phyloP scores from a whole-genome alignment of 768 basidiomycete species.

The Amanita jacksonii region DNA sequence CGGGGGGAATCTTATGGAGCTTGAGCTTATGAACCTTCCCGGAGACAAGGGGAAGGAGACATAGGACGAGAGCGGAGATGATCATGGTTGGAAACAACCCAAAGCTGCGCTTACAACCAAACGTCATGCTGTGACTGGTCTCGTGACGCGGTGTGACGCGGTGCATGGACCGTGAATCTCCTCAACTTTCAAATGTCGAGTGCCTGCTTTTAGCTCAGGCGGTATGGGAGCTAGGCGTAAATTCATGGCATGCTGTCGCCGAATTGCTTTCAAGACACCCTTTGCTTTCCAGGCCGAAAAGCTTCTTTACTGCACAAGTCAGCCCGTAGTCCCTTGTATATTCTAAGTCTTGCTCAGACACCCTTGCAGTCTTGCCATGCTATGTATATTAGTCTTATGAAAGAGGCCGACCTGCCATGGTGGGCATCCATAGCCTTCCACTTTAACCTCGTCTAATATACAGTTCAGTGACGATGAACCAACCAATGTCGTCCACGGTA shows the following conservation, averaged over 20 bases:
- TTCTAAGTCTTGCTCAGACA: slow-evolving; percentile 7
- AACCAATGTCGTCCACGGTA: slow-evolving; percentile 45
- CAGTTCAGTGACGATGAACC: slow-evolving; percentile 34
- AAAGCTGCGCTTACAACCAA: neutral
- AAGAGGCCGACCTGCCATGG: slow-evolving; percentile 56
- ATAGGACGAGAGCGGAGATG: slow-evolving; percentile 30
- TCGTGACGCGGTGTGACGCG: no score
- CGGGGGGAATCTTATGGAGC: slow-evolving; percentile 72
- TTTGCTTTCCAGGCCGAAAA: slow-evolving; percentile 49
- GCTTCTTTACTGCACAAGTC: slow-evolving; percentile 65
- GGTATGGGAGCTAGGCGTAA: slow-evolving; percentile 70
- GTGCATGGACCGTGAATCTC: slow-evolving; percentile 16
- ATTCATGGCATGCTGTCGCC: slow-evolving; percentile 60
- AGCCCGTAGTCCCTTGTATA: slow-evolving; percentile 14
- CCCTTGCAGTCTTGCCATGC: slow-evolving; percentile 50
- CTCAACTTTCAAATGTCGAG: slow-evolving; percentile 40
- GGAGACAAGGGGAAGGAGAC: slow-evolving; percentile 40
- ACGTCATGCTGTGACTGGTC: slow-evolving; percentile 5
- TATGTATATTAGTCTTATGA: slow-evolving; percentile 61
- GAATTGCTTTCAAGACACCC: slow-evolving; percentile 63
- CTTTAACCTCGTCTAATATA: slow-evolving; percentile 5
- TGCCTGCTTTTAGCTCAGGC: slow-evolving; percentile 79
- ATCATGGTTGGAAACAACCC: slow-evolving; percentile 28
- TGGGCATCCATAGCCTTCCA: slow-evolving; percentile 23
- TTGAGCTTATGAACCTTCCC: slow-evolving; percentile 74